phyloP scores from a whole-genome alignment of 2,329 filamentous ascomycete species.

The Talaromyces sp. region DNA sequence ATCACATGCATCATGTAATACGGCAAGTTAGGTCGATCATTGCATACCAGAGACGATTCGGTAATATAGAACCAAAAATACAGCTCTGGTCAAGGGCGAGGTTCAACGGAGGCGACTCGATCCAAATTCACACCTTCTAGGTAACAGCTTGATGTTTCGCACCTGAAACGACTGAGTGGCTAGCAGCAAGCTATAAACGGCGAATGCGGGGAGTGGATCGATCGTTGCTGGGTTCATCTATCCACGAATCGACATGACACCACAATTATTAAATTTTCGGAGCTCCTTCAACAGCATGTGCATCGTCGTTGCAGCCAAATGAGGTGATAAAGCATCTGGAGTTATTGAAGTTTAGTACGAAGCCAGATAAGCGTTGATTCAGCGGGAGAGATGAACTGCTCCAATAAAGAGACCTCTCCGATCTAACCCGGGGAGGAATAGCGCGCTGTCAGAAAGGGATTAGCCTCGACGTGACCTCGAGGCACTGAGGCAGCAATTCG shows the following conservation, averaged over 20 bases:
- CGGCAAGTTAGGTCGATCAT: background rate
- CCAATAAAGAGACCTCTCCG: background rate
- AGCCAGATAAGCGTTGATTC: background rate
- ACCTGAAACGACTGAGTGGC: background rate
- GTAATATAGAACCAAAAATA: background rate
- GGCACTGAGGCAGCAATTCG: background rate
- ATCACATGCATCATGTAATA: slow-evolving; percentile 16
- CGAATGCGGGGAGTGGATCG: background rate
- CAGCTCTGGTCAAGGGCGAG: background rate
- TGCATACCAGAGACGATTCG: slow-evolving; percentile 13
- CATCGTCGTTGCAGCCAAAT: background rate
- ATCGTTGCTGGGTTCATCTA: background rate
- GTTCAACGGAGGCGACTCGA: background rate
- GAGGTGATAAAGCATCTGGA: background rate
- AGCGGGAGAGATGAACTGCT: background rate
- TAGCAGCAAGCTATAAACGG: background rate
- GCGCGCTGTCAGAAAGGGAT: background rate
- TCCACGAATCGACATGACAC: background rate
- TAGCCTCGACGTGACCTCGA: background rate
- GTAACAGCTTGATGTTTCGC: background rate
- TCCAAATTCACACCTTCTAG: too few species aligned
- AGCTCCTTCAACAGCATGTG: background rate
- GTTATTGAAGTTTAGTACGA: background rate
- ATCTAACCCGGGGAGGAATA: background rate
- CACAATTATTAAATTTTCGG: background rate